These are phyloP conservation scores for Aspergillus fumigatus DNA, from an alignment of 2,329 filamentous ascomycete species.

Conservation along the genomic window DNA sequence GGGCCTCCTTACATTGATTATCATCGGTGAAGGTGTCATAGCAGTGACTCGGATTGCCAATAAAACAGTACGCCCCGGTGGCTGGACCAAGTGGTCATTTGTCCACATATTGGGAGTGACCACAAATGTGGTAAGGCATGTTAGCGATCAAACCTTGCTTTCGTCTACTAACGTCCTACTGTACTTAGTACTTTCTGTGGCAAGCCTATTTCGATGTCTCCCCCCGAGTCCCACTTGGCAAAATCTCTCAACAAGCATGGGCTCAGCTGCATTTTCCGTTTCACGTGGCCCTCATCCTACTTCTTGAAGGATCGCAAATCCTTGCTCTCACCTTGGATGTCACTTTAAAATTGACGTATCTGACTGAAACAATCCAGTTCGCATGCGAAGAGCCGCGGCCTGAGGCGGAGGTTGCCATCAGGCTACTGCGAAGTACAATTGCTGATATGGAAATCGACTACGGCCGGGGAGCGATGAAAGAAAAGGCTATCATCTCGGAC, in stretches of 20 bases:
- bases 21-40: slow-evolving; percentile 63
- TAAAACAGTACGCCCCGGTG: slow-evolving; percentile 41
- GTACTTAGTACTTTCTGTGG: slow-evolving; percentile 53
- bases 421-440: slow-evolving; percentile 35
- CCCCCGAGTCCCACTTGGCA: slow-evolving; percentile 47
- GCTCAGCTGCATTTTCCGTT: slow-evolving; percentile 56
- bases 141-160: neutral
- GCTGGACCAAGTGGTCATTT: slow-evolving; percentile 39
- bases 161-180: slow-evolving; percentile 4
- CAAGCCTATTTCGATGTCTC: slow-evolving; percentile 58
- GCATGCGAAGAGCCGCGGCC: slow-evolving; percentile 37
- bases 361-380: slow-evolving; percentile 35
- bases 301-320: slow-evolving; percentile 62
- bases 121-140: slow-evolving; percentile 31
- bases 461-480: slow-evolving; percentile 26
- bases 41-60: slow-evolving; percentile 55
- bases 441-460: slow-evolving; percentile 39
- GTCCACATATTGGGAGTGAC: slow-evolving; percentile 36
- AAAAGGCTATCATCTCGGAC: slow-evolving; percentile 29
- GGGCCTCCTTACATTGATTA: slow-evolving; percentile 60
- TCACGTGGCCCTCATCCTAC: slow-evolving; percentile 58
- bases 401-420: slow-evolving; percentile 22
- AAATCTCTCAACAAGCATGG: slow-evolving; percentile 54
- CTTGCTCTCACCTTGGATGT: slow-evolving; percentile 45
- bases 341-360: slow-evolving; percentile 37